Conservation (phyloP, 805 yeast species). For the Hemisphaericaspora nanyangensis region DNA sequence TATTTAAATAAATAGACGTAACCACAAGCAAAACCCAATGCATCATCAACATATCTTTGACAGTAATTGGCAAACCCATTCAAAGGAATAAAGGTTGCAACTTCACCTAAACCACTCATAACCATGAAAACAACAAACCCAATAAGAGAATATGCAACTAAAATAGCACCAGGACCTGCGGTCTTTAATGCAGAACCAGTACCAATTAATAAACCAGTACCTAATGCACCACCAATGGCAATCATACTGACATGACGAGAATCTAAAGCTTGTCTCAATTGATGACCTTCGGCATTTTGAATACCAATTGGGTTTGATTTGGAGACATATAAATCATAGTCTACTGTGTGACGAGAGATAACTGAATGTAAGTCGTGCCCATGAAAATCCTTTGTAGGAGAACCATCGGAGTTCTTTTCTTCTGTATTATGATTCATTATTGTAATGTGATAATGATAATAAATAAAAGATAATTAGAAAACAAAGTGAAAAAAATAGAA, state of each 20-base stretch:
- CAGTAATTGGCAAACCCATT: conserved; percentile 67
- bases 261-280: conserved; percentile 41
- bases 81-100: conserved; percentile 64
- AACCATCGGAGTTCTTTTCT: conserved; percentile 12
- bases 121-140: conserved; percentile 71
- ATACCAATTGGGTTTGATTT: conserved; percentile 39
- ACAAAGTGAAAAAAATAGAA: background rate
- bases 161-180: conserved; percentile 67
- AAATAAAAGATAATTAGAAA: background rate
- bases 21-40: conserved; percentile 68
- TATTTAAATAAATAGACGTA: conserved; percentile 57
- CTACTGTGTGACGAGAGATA: conserved; percentile 42
- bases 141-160: conserved; percentile 64
- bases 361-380: conserved; percentile 25
- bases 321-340: conserved; percentile 44
- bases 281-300: conserved; percentile 40
- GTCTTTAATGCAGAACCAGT: conserved; percentile 65
- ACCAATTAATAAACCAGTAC: conserved; percentile 72
- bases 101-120: conserved; percentile 66
- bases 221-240: conserved; percentile 81
- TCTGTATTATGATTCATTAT: too few species aligned
- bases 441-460: conserved; percentile 8
- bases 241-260: conserved; percentile 68
- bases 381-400: conserved; percentile 2
- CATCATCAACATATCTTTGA: conserved; percentile 59